phyloP scores from a whole-genome alignment of 148 eudicot genomes.

The Camellia japonica region DNA sequence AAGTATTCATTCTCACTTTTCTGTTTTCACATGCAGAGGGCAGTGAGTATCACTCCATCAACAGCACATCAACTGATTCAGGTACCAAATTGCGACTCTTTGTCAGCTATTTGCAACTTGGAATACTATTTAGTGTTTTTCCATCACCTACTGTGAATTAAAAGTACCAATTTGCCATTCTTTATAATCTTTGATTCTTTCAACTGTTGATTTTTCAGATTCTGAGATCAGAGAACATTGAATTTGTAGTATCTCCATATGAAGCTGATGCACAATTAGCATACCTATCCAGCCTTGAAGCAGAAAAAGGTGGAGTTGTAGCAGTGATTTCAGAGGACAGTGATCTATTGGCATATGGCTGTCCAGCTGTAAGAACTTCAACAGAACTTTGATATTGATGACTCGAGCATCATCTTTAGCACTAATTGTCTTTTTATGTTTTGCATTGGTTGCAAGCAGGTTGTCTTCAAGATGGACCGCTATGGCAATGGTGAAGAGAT shows the following conservation, averaged over 20 bases:
- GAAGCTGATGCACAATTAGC: constrained; percentile 96
- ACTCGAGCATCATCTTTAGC: too few species aligned
- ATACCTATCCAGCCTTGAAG: constrained; percentile 55
- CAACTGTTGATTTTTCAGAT: constrained; percentile 33
- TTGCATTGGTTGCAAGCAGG: constrained; percentile 33
- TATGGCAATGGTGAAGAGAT: constrained; percentile 80
- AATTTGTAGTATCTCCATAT: constrained; percentile 79
- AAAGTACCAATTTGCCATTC: too few species aligned
- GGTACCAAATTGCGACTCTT: constrained; percentile 33
- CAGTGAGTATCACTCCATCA: constrained; percentile 64
- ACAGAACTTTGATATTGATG: neutral
- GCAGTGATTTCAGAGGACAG: constrained; percentile 86
- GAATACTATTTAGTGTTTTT: neutral
- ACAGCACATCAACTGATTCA: constrained; percentile 79
- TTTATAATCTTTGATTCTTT: neutral
- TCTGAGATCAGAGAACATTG: constrained; percentile 61
- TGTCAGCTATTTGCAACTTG: constrained; percentile 1
- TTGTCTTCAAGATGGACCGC: constrained; percentile 78
- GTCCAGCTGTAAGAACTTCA: constrained; percentile 68
- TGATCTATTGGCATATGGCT: constrained; percentile 78
- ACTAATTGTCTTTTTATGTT: constrained; percentile 11
- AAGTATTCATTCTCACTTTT: neutral
- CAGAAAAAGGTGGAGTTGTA: constrained; percentile 55
- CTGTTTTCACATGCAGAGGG: constrained; percentile 50
- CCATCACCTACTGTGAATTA: too few species aligned